Base-by-base conservation (phyloP, 768 basidiomycete species). In the Tulasnella sp. region DNA sequence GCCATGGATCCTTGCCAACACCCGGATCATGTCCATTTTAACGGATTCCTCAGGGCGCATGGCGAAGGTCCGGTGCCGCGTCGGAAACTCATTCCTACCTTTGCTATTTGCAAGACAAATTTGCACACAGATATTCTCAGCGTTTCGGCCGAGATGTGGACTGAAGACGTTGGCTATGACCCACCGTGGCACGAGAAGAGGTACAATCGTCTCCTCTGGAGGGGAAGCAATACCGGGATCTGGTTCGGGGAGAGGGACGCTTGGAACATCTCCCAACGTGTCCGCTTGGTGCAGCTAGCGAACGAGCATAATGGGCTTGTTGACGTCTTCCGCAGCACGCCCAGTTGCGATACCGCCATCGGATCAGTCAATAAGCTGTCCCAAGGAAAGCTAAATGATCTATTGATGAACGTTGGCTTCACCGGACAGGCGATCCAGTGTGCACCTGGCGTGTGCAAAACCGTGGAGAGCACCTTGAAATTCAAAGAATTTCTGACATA, bases 1-100 rank as follows among this genome's bases (percentile, higher is more conserved):
- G 67, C 73, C 31, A 79, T 78, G 77, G 69, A 78, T 57, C 77
- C 78, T 2, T 80, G 78, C 63, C 62, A 68, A 23, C 74, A 79
- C 57, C 74, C 74, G 25, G 1, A 23, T 21, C 60, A 50, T 25
- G 48, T 57, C 14, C 56, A 61, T 31, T 41, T 57, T 17, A 57
- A 48, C 25, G 60, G 60, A 29, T 51, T 61, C 36, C 56, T 61
- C 37, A 53, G 39, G 8, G 17, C 34, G 32, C 29, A 48, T 46
- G 52, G 34, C 25, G 41, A 49, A 15, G 60, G 60, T 21, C 60
- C 60, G 11, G 49, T 25, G 34, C 60, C 58, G 29, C 35, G 37
- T 15, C 31, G 36, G 23, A 37, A 32, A 6, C 37, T 52, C 21
- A 34, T 39, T n/a, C 58, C 58, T 19, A 12, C 50, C 7, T 61